These are phyloP conservation scores for Sporothrix protearum DNA, from an alignment of 2,329 filamentous ascomycete species.

Conservation along the genomic window DNA sequence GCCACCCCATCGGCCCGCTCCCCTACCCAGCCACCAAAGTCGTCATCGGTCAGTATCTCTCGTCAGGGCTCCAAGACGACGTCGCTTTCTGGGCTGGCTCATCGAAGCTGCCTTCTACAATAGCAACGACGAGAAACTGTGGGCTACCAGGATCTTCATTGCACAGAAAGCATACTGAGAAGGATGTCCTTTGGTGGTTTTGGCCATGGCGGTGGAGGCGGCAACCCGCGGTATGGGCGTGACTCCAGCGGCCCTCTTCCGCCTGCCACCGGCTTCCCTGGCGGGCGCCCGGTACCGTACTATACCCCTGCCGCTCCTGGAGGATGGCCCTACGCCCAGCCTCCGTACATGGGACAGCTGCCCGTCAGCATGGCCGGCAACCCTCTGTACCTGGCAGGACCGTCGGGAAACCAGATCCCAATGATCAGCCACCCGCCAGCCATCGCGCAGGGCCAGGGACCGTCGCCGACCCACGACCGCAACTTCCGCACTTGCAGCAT, in stretches of 20 bases:
- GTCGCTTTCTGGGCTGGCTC: slow-evolving; percentile 43
- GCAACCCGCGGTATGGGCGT: slow-evolving; percentile 30
- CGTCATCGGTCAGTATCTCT: slow-evolving; percentile 43
- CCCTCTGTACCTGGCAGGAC: slow-evolving; percentile 26
- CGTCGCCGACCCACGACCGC: slow-evolving; percentile 43
- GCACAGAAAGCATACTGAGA: background rate
- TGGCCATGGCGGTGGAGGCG: slow-evolving; percentile 24
- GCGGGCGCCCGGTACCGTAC: background rate
- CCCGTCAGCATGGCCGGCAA: background rate
- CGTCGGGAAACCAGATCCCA: slow-evolving; percentile 17
- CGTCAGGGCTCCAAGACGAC: slow-evolving; percentile 32
- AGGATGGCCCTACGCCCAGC: background rate
- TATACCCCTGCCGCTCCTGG: background rate
- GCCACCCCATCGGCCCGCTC: slow-evolving; percentile 30
- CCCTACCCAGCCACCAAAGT: slow-evolving; percentile 47
- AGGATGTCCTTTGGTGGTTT: slow-evolving; percentile 21
- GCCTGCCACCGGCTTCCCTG: background rate
- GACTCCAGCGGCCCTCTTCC: slow-evolving; percentile 25
- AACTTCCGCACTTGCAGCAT: slow-evolving; percentile 52
- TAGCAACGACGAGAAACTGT: slow-evolving; percentile 40
- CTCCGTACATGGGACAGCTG: background rate
- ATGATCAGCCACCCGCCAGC: slow-evolving; percentile 28
- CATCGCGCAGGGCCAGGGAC: slow-evolving; percentile 35
- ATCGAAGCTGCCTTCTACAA: slow-evolving; percentile 49
- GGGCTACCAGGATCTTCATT: slow-evolving; percentile 47